Conservation (phyloP, 225 moss, liverwort and hornwort species). For the Thuidium tamariscinum region DNA sequence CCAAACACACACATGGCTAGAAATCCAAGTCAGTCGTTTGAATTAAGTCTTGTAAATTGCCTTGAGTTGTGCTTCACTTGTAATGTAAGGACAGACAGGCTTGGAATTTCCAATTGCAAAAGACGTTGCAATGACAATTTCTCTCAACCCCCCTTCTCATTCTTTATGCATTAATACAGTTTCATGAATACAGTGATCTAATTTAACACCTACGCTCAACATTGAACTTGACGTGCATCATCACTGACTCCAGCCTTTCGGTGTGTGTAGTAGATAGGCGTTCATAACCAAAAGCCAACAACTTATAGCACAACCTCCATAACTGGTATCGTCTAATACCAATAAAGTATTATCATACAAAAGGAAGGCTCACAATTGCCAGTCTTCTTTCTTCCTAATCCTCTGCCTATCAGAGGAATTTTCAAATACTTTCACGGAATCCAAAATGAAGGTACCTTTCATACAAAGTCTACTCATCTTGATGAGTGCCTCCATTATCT, state of each 20-base stretch:
- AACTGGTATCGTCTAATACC: neutral
- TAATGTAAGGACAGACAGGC: neutral
- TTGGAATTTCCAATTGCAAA: neutral
- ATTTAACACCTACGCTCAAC: neutral
- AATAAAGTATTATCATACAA: neutral
- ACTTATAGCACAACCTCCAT: neutral
- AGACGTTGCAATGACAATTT: no score
- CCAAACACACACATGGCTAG: neutral
- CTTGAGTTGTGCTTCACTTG: neutral
- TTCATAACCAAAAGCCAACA: neutral
- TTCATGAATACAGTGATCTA: neutral
- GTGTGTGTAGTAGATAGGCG: neutral
- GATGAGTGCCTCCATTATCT: conserved; percentile 65
- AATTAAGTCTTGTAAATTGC: no score
- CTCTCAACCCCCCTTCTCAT: neutral
- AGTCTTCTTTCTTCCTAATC: neutral
- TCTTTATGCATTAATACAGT: no score
- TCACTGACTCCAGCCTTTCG: neutral
- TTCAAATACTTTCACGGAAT: neutral
- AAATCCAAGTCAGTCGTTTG: neutral
- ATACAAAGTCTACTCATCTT: neutral
- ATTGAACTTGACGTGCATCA: neutral
- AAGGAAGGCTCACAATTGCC: neutral
- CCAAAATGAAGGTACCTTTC: neutral
- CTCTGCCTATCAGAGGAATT: neutral